Percentiles rank a stretch among this genome's conserved stretches.
Evolutionary conservation across 257 asterid genomes (phyloP).

Genomic region (Parsonsia alboflavescens): DNA sequence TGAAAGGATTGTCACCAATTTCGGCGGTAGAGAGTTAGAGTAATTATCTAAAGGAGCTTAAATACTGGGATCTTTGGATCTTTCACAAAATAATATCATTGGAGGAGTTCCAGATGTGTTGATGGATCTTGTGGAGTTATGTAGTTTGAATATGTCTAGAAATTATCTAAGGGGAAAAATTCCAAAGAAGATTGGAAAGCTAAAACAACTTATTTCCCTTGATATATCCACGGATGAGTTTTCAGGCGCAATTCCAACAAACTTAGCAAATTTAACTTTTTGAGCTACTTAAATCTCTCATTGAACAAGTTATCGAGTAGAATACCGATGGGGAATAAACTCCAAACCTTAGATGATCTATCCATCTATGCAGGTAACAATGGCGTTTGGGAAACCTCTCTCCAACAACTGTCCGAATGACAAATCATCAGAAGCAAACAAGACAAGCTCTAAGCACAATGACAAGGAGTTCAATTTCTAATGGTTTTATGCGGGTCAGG

Average conservation of each 20-base stretch:
- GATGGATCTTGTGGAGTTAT: slow-evolving; percentile 7
- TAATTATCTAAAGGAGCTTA: not conserved
- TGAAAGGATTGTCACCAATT: not conserved
- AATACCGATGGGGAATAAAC: slow-evolving; percentile 32
- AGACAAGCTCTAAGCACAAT: not conserved
- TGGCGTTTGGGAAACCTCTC: slow-evolving; percentile 8
- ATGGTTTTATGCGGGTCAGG: no score
- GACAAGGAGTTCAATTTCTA: no score
- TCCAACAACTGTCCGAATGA: not conserved
- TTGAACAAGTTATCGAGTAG: slow-evolving; percentile 26
- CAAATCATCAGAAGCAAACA: not conserved
- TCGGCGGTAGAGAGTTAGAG: slow-evolving; percentile 12
- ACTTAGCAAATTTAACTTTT: slow-evolving; percentile 21
- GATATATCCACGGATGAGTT: slow-evolving; percentile 29
- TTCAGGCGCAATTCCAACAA: slow-evolving; percentile 26
- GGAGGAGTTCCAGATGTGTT: slow-evolving; percentile 17
- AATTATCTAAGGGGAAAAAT: slow-evolving; percentile 29
- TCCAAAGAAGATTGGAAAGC: slow-evolving; percentile 21
- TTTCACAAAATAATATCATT: no score
- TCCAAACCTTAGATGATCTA: slow-evolving; percentile 16
- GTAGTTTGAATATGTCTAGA: slow-evolving; percentile 10
- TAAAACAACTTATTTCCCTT: slow-evolving; percentile 22
- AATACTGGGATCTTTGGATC: no score
- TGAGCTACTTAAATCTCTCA: slow-evolving; percentile 30
- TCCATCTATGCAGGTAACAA: not conserved